A percentile compares a stretch with the other conserved stretches of the same genome.
Evolutionary conservation across 1,139 yeast genomes (phyloP).

Genomic region (Arxiozyma telluris): DNA sequence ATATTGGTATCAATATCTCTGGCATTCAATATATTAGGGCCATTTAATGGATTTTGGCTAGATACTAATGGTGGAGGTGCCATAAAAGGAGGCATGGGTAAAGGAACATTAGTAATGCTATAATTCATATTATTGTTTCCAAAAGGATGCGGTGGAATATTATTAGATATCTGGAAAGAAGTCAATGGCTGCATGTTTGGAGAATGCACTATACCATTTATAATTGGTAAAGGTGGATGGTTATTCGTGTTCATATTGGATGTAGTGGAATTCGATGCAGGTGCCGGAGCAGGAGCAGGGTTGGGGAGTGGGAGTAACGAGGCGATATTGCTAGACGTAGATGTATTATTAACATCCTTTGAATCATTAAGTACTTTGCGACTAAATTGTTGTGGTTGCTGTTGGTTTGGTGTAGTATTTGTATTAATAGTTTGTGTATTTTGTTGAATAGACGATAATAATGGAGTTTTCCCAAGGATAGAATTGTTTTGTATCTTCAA

Average conservation of each 20-base stretch:
- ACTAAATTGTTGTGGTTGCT: neutral
- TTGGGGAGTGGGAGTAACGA: neutral
- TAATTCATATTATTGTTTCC: constrained; percentile 1
- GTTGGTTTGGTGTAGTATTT: too few species aligned
- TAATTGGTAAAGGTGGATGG: neutral
- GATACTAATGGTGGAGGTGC: constrained; percentile 1
- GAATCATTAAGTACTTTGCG: neutral
- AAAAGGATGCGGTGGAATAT: constrained; percentile 1
- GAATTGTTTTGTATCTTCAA: constrained; percentile 1
- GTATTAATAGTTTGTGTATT: neutral
- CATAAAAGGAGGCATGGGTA: neutral
- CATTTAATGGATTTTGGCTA: constrained; percentile 1
- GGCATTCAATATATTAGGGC: neutral
- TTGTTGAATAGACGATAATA: constrained; percentile 1
- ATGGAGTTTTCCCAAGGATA: neutral
- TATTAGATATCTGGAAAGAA: neutral
- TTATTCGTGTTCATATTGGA: neutral
- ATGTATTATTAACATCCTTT: neutral
- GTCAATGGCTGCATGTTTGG: constrained; percentile 2
- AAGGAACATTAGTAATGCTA: constrained; percentile 1
- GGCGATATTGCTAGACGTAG: neutral
- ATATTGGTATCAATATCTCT: neutral
- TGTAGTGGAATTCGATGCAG: neutral
- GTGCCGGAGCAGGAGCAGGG: neutral
- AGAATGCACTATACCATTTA: neutral